These are phyloP conservation scores for Cladophialophora carrionii DNA, from an alignment of 2,329 filamentous ascomycete genomes.

Conservation along the genomic window DNA sequence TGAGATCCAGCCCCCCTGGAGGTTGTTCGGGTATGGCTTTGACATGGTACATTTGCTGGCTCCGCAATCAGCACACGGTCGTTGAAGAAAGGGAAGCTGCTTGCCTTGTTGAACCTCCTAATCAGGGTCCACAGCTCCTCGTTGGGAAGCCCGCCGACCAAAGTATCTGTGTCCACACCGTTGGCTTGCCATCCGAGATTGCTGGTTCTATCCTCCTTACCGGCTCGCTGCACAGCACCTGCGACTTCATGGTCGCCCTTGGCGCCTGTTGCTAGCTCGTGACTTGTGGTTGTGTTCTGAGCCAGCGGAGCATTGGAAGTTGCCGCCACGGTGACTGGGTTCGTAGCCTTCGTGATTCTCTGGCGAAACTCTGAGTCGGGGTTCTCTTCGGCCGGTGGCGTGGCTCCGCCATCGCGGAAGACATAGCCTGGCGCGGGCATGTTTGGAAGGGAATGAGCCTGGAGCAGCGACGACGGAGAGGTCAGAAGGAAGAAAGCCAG, in stretches of 20 bases:
- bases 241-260: conserved; percentile 49
- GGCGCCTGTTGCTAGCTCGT: conserved; percentile 52
- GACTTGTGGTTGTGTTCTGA: conserved; percentile 47
- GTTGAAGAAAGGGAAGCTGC: conserved; percentile 8
- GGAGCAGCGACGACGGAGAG: not conserved
- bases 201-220: conserved; percentile 60
- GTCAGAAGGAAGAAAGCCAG: not conserved
- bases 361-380: conserved; percentile 32
- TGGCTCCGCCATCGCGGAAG: conserved; percentile 42
- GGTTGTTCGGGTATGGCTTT: conserved; percentile 65
- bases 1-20: conserved; percentile 74
- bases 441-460: not conserved
- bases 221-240: conserved; percentile 53
- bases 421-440: conserved; percentile 44
- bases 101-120: conserved; percentile 72
- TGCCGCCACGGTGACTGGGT: conserved; percentile 25
- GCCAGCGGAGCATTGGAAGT: conserved; percentile 33
- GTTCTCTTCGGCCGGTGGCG: conserved; percentile 37
- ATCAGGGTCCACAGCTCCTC: conserved; percentile 74
- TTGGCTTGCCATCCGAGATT: conserved; percentile 66
- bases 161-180: conserved; percentile 59
- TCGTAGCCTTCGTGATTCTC: conserved; percentile 30
- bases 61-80: conserved; percentile 37
- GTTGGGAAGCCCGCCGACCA: conserved; percentile 70
- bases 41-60: conserved; percentile 68